Base-by-base conservation (phyloP, 495 filamentous ascomycete genomes). In the Podospora comata region DNA sequence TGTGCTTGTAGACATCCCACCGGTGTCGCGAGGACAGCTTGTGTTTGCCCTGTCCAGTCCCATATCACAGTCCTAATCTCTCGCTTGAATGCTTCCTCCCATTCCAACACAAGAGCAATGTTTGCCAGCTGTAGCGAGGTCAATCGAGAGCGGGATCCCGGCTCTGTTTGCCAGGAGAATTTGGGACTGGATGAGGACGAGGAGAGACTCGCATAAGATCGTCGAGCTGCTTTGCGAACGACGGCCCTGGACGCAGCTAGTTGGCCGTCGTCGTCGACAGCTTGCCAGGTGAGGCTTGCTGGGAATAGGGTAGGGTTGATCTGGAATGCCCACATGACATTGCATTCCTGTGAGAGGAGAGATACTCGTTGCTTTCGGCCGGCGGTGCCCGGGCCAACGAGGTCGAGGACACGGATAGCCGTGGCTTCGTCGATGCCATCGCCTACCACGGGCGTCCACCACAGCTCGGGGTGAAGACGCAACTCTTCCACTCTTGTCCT, bases 281-380 rank as follows among this genome's bases (percentile, higher is more conserved):
- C 67, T 32, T 28, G 6, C 67, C 67, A 69, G 15, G 30, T 54
- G 6, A n/a, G 67, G 32, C 67, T 60, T n/a, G 55, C 30, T 15
- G 62, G 62, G 44, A 69, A 56, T 2, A 18, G 20, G 11, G 15
- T 61, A 2, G 67, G 62, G 32, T 63, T 61, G 7, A 69, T 34
- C 57, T 69, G 28, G 23, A 65, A 69, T n/a, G 26, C 30, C 67
- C 67, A 69, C 56, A 69, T 19, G 32, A 53, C 67, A 54, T 61
- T 69, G 57, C 55, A 60, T 26, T 69, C 62, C 23, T 44, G 32
- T 7, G 27, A 64, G 28, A 68, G 48, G 4, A 27, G 6, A 26
- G 19, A 27, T 6, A 48, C 60, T n/a, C 27, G 30, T 26, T 59
- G 28, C 20, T 20, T 7, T n/a, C 62, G 39, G 7, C 23, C 23